Evolutionary conservation across 208 protist species (phyloP).

Genomic region (Histomonas meleagridis): DNA sequence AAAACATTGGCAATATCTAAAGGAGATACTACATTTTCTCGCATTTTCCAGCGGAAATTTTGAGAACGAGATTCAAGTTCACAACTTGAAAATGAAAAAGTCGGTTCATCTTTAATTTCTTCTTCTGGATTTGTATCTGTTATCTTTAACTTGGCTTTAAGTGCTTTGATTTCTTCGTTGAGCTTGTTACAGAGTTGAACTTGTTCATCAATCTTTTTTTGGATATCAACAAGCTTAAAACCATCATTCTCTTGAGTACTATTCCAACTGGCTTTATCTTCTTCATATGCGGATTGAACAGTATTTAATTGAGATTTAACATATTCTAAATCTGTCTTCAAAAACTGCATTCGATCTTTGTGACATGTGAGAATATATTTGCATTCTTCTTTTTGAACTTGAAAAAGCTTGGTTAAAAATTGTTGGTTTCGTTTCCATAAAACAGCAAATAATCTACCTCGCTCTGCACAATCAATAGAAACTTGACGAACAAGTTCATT

Average conservation of each 20-base stretch:
- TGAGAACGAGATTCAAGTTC: background rate
- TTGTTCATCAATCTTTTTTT: constrained; percentile 35
- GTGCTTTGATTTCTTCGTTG: background rate
- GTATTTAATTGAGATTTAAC: background rate
- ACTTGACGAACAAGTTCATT: background rate
- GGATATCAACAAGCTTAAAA: background rate
- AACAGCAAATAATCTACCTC: background rate
- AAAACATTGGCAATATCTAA: background rate
- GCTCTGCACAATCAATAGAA: background rate
- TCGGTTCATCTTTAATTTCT: too few relatives aligned
- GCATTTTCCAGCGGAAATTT: background rate
- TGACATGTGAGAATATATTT: constrained; percentile 9
- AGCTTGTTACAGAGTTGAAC: background rate
- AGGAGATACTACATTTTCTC: background rate
- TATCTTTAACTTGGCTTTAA: background rate
- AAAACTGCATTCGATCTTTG: background rate
- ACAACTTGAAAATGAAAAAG: background rate
- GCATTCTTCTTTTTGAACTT: background rate
- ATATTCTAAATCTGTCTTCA: constrained; percentile 23
- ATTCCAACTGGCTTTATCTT: background rate
- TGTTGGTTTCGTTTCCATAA: constrained; percentile 24
- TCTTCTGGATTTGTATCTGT: background rate
- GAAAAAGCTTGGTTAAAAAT: background rate
- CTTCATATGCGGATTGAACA: background rate
- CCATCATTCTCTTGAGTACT: constrained; percentile 18